These are phyloP conservation scores for Dianthus caryophyllus DNA, from an alignment of 148 eudicot species.

Conservation along the genomic window DNA sequence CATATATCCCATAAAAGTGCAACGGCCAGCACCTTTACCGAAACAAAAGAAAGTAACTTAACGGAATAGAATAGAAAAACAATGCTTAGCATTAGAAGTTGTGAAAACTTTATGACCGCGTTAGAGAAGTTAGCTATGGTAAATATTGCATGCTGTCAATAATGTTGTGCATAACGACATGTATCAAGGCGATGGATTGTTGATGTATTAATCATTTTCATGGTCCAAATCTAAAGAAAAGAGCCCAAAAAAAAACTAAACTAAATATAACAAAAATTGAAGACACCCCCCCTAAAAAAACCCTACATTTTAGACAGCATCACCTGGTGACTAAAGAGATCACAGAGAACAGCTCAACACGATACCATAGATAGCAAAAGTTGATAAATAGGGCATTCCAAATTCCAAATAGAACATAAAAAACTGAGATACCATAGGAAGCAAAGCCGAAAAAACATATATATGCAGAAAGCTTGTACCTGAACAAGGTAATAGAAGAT, in stretches of 20 bases:
- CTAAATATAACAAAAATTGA: background rate
- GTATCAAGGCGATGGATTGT: background rate
- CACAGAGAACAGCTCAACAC: background rate
- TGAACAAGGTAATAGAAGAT: conserved; percentile 89
- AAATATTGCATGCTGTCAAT: background rate
- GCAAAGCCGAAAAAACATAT: background rate
- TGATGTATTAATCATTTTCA: background rate
- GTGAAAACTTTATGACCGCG: background rate
- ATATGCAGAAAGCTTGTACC: conserved; percentile 27
- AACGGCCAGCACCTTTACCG: background rate
- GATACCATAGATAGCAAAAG: background rate
- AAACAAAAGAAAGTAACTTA: too few relatives aligned
- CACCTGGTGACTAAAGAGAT: background rate
- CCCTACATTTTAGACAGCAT: background rate
- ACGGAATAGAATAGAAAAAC: background rate
- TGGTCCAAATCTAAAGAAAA: too few relatives aligned
- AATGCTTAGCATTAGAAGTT: background rate
- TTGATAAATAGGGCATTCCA: too few relatives aligned
- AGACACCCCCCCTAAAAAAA: background rate
- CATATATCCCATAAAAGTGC: background rate
- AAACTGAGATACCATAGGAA: background rate
- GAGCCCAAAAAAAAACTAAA: background rate
- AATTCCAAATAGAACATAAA: too few relatives aligned
- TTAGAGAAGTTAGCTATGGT: background rate
- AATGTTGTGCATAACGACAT: background rate